Conservation (phyloP, 176 grass and related monocot species). For the Aechmea fasciata region DNA sequence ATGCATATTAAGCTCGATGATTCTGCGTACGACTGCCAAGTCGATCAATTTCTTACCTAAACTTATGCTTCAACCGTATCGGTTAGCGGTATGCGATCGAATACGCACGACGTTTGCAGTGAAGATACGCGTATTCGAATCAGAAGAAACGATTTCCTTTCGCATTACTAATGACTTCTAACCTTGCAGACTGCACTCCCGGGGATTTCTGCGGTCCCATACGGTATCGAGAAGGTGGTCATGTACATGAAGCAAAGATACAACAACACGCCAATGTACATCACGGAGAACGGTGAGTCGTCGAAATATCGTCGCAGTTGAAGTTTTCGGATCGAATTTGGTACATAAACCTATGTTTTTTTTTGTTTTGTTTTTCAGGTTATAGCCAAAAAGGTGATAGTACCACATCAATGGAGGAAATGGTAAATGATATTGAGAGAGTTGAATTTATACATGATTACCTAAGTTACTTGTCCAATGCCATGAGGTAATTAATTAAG, state of each 20-base stretch:
- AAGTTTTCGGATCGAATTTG: neutral
- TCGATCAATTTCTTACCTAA: too few relatives aligned
- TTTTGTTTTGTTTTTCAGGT: conserved; percentile 24
- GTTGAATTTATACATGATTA: conserved; percentile 39
- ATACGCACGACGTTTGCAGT: too few relatives aligned
- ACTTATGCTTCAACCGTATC: too few relatives aligned
- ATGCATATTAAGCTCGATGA: too few relatives aligned
- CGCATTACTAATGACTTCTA: too few relatives aligned
- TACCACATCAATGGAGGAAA: conserved; percentile 17
- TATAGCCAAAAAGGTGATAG: conserved; percentile 20
- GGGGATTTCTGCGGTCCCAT: conserved; percentile 27
- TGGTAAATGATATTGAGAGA: conserved; percentile 26
- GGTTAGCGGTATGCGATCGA: too few relatives aligned
- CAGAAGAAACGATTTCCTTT: too few relatives aligned
- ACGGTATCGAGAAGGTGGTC: conserved; percentile 43
- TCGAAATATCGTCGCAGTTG: too few relatives aligned
- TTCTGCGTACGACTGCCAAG: too few relatives aligned
- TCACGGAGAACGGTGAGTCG: conserved; percentile 66
- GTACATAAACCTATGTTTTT: neutral
- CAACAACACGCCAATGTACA: conserved; percentile 49
- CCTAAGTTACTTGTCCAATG: conserved; percentile 23
- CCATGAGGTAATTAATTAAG: conserved; percentile 38
- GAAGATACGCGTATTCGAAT: too few relatives aligned
- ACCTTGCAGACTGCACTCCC: conserved; percentile 32
- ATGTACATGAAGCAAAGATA: conserved; percentile 69